Evolutionary conservation across 2,329 filamentous ascomycete species (phyloP).

Genomic region (Myriosclerotinia scirpicola): DNA sequence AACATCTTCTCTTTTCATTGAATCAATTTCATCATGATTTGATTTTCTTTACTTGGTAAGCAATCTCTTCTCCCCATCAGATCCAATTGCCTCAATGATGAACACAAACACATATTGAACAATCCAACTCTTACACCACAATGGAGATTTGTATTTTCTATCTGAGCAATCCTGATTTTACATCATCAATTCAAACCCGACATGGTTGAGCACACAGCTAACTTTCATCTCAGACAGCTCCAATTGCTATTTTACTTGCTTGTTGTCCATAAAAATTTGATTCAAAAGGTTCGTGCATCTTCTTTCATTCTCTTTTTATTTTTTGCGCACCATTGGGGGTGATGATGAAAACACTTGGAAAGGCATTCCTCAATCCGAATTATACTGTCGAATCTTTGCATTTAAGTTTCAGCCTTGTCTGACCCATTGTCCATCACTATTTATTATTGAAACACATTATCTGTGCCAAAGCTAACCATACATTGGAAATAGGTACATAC

Average conservation of each 20-base stretch:
- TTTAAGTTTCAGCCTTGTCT: constrained; percentile 49
- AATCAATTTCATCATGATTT: background rate
- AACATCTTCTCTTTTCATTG: background rate
- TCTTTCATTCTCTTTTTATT: constrained; percentile 24
- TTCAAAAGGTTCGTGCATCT: constrained; percentile 38
- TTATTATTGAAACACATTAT: background rate
- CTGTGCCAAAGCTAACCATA: constrained; percentile 23
- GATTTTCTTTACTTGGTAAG: constrained; percentile 28
- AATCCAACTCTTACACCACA: constrained; percentile 47
- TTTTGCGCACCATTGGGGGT: constrained; percentile 31
- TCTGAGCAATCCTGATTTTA: constrained; percentile 39
- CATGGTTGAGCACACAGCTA: background rate
- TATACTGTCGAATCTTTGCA: constrained; percentile 43
- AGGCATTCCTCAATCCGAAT: constrained; percentile 44
- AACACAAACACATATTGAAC: constrained; percentile 43
- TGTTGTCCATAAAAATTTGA: background rate
- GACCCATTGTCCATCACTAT: constrained; percentile 37
- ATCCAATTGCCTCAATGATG: constrained; percentile 41
- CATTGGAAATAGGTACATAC: constrained; percentile 39
- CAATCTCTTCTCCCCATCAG: constrained; percentile 18
- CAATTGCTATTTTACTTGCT: background rate
- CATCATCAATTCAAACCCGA: background rate
- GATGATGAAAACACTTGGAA: constrained; percentile 42
- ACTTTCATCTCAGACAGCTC: background rate
- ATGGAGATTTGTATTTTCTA: constrained; percentile 42